Base-by-base conservation (phyloP, 2,329 filamentous ascomycete genomes). In the Nemania diffusa region DNA sequence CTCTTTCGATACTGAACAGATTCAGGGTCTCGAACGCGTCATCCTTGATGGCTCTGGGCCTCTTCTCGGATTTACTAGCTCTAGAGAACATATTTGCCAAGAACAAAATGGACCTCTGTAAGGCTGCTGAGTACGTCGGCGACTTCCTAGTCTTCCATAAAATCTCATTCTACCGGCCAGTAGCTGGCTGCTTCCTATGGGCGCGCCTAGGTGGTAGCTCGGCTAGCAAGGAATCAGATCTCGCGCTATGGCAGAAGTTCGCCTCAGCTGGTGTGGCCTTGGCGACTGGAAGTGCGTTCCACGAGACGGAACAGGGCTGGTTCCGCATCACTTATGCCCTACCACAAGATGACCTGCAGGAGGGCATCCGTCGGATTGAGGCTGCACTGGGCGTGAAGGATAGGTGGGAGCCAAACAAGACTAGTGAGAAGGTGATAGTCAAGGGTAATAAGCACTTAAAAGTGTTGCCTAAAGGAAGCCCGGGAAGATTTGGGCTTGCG, bases 261-360 rank as follows among this genome's bases (percentile, higher is more conserved):
- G 62, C 62, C 4, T 58, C 62, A 5, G 62, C 46, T 3, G 62
- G 62, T 34, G 62, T 64, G n/a, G 62, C 62, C 5, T 26, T 64
- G 46, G 62, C 62, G 13, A 52, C 46, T 7, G 62, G 62, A n/a
- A 34, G 53, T 15, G 53, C 55, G n/a, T 64, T 64, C 26, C 46
- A 27, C 17, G 62, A 64, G 46, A 58, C 24, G 17, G 55, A 64
- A 46, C 55, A 42, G 3, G 62, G 62, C 8, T 64, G 62, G 62
- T 64, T 64, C 26, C 53, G 62, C 34, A 64, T 64, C 27, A 64
- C 62, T 3, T 64, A 52, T 46, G 62, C 62, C 7, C 46, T 64
- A n/a, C 62, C 62, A 6, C 46, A 37, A 29, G 55, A 53, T 13
- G 62, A 64, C 15, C 53, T 64, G 7, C 24, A 46, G 7, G 46